Conservation (phyloP, 106 monocot species). For the Dioscorea zingiberensis region DNA sequence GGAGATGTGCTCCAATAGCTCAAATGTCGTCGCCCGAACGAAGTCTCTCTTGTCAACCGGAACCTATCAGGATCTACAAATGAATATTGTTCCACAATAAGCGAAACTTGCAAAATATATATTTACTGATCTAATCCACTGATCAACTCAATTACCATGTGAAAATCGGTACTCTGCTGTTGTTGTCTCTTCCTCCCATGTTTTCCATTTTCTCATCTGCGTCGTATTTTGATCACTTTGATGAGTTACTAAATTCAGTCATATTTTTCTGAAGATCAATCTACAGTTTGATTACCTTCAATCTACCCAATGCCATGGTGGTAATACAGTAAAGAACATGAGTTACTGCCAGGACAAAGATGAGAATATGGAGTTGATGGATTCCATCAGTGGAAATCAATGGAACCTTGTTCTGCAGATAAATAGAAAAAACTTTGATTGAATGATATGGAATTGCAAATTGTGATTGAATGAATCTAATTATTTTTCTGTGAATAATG, state of each 20-base stretch:
- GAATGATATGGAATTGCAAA: background rate
- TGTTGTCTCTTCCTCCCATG: constrained; percentile 32
- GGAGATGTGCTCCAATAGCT: constrained; percentile 33
- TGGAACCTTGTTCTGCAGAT: background rate
- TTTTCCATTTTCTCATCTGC: constrained; percentile 32
- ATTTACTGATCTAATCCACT: background rate
- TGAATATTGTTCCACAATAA: background rate
- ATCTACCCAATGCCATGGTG: constrained; percentile 1
- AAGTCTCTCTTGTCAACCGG: constrained; percentile 42
- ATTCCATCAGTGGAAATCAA: background rate
- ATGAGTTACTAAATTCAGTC: too few relatives aligned
- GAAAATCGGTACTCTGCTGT: constrained; percentile 35
- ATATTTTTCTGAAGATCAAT: too few relatives aligned
- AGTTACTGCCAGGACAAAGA: background rate
- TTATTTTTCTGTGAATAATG: too few relatives aligned
- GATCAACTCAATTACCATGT: constrained; percentile 12
- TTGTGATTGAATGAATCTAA: too few relatives aligned
- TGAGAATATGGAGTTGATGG: constrained; percentile 2
- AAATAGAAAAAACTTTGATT: background rate
- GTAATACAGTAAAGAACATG: background rate
- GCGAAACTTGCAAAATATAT: background rate
- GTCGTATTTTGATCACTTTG: too few relatives aligned
- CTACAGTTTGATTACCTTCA: background rate
- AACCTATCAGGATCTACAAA: constrained; percentile 36
- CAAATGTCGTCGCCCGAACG: constrained; percentile 33